Base-by-base conservation (phyloP, 345 rosid genomes). In the Brassica juncea region DNA sequence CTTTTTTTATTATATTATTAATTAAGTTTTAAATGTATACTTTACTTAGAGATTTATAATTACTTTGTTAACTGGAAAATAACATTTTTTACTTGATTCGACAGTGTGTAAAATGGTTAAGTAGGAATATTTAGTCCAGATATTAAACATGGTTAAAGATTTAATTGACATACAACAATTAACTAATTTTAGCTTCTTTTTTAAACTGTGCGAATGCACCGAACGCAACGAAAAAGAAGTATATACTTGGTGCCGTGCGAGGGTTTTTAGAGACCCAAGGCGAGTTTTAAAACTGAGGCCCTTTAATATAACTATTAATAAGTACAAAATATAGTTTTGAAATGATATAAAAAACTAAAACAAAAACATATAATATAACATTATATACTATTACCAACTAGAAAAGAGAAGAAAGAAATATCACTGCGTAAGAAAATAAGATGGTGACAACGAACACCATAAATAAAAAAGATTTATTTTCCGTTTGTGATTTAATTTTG, bases 1-100 rank as follows among this genome's bases (percentile, higher is more conserved):
- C 32, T 21, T 74, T 30, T 74, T 63, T 16, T 19, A 61, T 21
- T 55, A 27, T 28, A 28, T 28, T 39, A 67, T 75, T 44, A 54
- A 63, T 16, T 14, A 35, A 7, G 42, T 35, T 35, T 28, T 8
- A 7, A 11, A 62, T 77, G 27, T 61, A 55, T 54, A 47, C 37
- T 47, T 27, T 14, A 52, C 23, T 63, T 27, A n/a, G 52, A 58
- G 67, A 58, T 67, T 72, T 59, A 39, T 8, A 57, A 66, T 73
- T 67, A 79, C 68, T 57, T 57, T 3, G 19, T 57, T 72, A 39
- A 25, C 12, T 61, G 12, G 32, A 60, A 9, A 23, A 57, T 10
- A 47, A 30, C 32, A 39, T 5, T 37, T 37, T 25, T 4, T 12
- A 62, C 71, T 3, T 52, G 23, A 6, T 52, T 23, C 14, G 2